Percentiles rank a stretch among this genome's conserved stretches.
Evolutionary conservation across 805 yeast species (phyloP).

Genomic region (Cyberlindnera amylophila): DNA sequence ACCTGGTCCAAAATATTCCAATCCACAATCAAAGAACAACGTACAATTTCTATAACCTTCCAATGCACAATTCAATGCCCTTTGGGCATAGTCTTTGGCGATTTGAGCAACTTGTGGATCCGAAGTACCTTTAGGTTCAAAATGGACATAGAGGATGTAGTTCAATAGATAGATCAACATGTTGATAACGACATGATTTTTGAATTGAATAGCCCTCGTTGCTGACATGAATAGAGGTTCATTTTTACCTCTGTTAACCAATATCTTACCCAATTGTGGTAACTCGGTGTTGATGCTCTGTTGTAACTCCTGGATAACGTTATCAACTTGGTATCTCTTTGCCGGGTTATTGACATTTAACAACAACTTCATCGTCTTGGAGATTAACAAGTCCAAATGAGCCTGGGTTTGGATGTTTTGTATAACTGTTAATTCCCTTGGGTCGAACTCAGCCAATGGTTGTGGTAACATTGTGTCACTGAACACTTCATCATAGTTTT

Average conservation of each 20-base stretch:
- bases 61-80: conserved; percentile 38
- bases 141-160: conserved; percentile 44
- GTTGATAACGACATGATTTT: conserved; percentile 38
- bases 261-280: conserved; percentile 31
- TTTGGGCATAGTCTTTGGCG: conserved; percentile 39
- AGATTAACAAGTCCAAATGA: conserved; percentile 41
- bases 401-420: conserved; percentile 44
- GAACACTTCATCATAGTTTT: conserved; percentile 34
- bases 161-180: conserved; percentile 48
- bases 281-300: conserved; percentile 29
- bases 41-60: conserved; percentile 41
- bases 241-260: conserved; percentile 21
- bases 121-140: conserved; percentile 38
- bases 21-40: conserved; percentile 36
- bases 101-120: conserved; percentile 32
- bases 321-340: conserved; percentile 37
- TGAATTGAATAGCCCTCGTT: conserved; percentile 37
- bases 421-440: conserved; percentile 44
- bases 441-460: conserved; percentile 29
- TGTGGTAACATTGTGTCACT: conserved; percentile 42
- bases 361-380: conserved; percentile 37
- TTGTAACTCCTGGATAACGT: conserved; percentile 31
- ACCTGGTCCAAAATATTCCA: conserved; percentile 33
- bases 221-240: conserved; percentile 29
- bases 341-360: conserved; percentile 38